Evolutionary conservation across 2,329 filamentous ascomycete species (phyloP), one percentile per base, ranked within the genome.

Genomic region (Raffaelea ambrosiae): DNA sequence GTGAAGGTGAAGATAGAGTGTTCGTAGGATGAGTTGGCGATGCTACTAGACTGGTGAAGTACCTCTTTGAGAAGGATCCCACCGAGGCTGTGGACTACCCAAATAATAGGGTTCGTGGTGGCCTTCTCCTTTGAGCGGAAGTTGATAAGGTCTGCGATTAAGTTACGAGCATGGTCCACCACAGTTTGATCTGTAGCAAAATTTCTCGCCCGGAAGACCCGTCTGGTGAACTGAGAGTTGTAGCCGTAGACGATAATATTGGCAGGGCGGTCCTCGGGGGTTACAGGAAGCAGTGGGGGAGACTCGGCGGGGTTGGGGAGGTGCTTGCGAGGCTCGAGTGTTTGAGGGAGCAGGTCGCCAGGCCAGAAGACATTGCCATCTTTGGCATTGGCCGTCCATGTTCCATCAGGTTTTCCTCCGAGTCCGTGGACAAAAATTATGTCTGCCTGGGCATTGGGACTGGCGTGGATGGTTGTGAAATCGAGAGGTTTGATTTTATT

Each of bases 211-310:
- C n/a, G n/a, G n/a, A 76, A 79, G 63, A 82, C 82, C 54, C 84
- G 76, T 57, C 79, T 83, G 3, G 79, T 42, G 21, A 79, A 72
- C 49, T 86, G 81, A 21, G 84, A 83, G 60, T 88, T 86, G 61
- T 88, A 88, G 21, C 84, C 84, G 58, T 87, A 88, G 1, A 83
- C 81, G 47, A 88, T 64, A 19, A 88, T 68, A 45, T 86, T 79
- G 46, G 81, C 81, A 21, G 74, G 74, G 11, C 70, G 69, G 10
- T 70, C 66, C 46, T 70, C 72, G 16, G 88, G 66, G 2, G 81
- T 72, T 1, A 65, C 60, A 0, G 84, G 83, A 1, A 88, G 70
- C 14, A 88, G 71, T n/a, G n/a, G n/a, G n/a, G n/a, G n/a, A n/a
- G n/a, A n/a, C n/a, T n/a, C n/a, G n/a, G n/a, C n/a, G n/a, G n/a